Conservation (phyloP, 495 filamentous ascomycete genomes). For the Viridothelium virens region DNA sequence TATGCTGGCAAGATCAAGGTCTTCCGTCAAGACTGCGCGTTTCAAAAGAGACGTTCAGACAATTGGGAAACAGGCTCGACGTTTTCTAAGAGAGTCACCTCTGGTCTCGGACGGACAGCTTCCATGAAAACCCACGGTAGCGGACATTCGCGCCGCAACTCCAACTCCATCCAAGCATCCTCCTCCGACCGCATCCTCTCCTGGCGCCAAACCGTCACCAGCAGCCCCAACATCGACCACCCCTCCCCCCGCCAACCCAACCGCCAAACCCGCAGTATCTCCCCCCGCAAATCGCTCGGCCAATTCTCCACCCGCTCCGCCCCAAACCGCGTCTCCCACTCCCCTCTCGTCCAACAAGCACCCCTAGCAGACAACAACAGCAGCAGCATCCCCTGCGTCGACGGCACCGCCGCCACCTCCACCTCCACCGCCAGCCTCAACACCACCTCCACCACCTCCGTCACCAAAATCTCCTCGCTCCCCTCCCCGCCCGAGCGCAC, state of each 20-base stretch:
- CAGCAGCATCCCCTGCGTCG: neutral
- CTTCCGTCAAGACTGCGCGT: conserved; percentile 88
- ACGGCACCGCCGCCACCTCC: neutral
- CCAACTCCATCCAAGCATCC: conserved; percentile 48
- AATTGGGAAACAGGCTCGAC: conserved; percentile 64
- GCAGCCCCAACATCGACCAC: conserved; percentile 46
- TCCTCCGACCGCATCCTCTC: conserved; percentile 77
- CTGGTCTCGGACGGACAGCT: conserved; percentile 54
- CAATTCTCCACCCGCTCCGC: conserved; percentile 6
- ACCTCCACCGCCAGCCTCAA: neutral
- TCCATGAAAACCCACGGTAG: conserved; percentile 53
- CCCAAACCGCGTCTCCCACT: neutral
- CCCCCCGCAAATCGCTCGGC: conserved; percentile 48
- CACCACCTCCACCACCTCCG: neutral
- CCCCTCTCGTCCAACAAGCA: neutral
- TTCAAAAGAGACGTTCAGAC: conserved; percentile 50
- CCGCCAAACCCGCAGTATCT: conserved; percentile 43
- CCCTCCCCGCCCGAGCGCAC: neutral
- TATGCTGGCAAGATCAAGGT: conserved; percentile 84
- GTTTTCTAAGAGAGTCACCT: conserved; percentile 62
- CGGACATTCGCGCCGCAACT: conserved; percentile 50
- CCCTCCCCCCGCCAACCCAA: conserved; percentile 33
- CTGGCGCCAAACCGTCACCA: conserved; percentile 76
- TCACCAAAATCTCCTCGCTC: neutral
- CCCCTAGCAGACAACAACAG: neutral